Base-by-base conservation (phyloP, 2,329 filamentous ascomycete genomes). In the Dichotomopilus funicola region DNA sequence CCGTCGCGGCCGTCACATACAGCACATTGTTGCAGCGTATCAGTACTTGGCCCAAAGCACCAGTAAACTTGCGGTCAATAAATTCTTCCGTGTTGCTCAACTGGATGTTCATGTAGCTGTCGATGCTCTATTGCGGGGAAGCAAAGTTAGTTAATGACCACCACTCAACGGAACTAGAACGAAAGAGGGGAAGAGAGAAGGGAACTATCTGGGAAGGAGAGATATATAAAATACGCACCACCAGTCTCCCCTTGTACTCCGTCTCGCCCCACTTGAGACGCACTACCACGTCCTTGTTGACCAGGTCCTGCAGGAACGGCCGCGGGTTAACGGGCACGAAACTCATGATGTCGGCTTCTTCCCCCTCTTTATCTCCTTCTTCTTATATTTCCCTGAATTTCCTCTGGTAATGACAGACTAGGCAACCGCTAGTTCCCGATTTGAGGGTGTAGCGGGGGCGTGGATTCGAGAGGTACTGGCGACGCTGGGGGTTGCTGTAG, bases 21-120 rank as follows among this genome's bases (percentile, higher is more conserved):
- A 97, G 79, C n/a, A 97, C 92, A 69, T 97, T 97, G 75, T 97
- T 97, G 59, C 64, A 64, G 87, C 92, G 80, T 68, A 99, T 97
- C 66, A 99, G 73, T 46, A 99, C 91, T 73, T 96, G 88, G 6
- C 94, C 94, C 62, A 99, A 75, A 49, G 83, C 83, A 55, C 91
- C 92, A 38, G 87, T 90, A 70, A 84, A 86, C 80, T 95, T 88
- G 64, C 89, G 87, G 69, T 91, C 85, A 68, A 96, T 88, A 74
- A 87, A 96, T 73, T 99, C 94, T 74, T 96, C 89, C 51, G 92
- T 91, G 66, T 87, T 86, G 63, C 86, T 85, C 61, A 99, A 82
- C 75, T 97, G 91, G 62, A 99, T 85, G 77, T 99, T 99, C 92
- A 99, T 97, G 78, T 99, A 99, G 69, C 88, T 91, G 76, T 99